phyloP scores from a whole-genome alignment of 768 basidiomycete species.

The Megacollybia marginata region DNA sequence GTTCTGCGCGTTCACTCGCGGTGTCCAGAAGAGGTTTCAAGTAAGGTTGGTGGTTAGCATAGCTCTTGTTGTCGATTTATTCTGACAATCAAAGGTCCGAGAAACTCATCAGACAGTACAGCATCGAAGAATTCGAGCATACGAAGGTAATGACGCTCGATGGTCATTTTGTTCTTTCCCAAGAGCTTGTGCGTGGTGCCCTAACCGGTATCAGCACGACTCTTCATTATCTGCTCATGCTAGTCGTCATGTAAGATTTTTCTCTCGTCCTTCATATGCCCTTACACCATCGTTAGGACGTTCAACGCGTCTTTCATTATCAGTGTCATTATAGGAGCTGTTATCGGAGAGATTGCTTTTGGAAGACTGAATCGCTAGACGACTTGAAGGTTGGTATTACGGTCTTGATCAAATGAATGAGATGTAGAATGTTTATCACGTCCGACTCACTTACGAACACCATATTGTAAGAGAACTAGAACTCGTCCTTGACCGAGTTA shows the following conservation, averaged over 20 bases:
- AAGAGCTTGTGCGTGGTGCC: slow-evolving; percentile 10
- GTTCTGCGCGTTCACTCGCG: slow-evolving; percentile 2
- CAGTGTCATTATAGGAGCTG: background rate
- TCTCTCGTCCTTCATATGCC: background rate
- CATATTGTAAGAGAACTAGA: no score
- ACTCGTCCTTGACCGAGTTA: no score
- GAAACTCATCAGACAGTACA: background rate
- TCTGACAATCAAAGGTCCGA: background rate
- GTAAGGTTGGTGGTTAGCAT: background rate
- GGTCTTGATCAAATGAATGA: no score
- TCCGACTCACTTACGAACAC: no score
- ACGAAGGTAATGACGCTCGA: background rate
- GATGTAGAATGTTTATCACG: no score
- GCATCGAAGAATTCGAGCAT: background rate
- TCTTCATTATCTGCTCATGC: slow-evolving; percentile 15
- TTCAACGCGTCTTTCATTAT: background rate
- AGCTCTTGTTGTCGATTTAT: background rate
- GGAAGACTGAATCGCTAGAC: slow-evolving; percentile 1
- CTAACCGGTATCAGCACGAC: slow-evolving; percentile 10
- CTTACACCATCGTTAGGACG: slow-evolving; percentile 17
- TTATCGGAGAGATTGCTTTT: background rate
- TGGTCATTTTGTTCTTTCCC: slow-evolving; percentile 12
- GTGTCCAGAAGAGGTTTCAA: background rate
- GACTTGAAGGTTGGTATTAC: no score
- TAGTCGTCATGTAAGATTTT: slow-evolving; percentile 14